Base-by-base conservation (phyloP, 352 stramenopile genomes). In the Phytopythium delawarense region DNA sequence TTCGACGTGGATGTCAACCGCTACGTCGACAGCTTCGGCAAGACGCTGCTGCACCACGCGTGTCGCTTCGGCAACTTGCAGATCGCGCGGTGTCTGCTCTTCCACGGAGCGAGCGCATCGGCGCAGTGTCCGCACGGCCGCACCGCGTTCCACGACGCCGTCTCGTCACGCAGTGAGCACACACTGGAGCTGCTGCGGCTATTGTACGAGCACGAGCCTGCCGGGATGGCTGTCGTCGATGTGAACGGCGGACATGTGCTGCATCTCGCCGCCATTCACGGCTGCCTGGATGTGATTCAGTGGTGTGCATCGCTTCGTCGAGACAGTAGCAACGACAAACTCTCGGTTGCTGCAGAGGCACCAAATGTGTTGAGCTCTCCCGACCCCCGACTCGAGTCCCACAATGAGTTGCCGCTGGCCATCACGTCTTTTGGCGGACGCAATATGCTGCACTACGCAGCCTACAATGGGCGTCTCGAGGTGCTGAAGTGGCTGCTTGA, bases 381-480 rank as follows among this genome's bases (percentile, higher is more conserved):
- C 3, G 37, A 20, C 13, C 40, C 45, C 15, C 30, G 20, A n/a
- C 30, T 34, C 20, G n/a, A 32, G 20, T 13, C 57, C 30, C 61
- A 46, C 28, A 65, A 64, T 42, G 30, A 74, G 12, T 20, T 74
- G 7, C 49, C 65, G 20, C 70, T 90, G 57, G 64, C 67, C 2
- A 76, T 84, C 59, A 79, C 79, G 16, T 87, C 81, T 2, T 83
- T 86, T 25, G 85, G 78, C 28, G 79, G 79, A 23, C 74, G 81
- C 0, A 89, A 80, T 35, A 68, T 85, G 53, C 76, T 91, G 25
- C 81, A 91, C 40, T 91, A 91, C 46, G 81, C 81, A 7, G 73
- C 79, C 7, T 88, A 84, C 69, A 91, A 91, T 28, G 75, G 76
- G 4, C 76, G 67, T 0, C 49, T 87, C 16, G 28, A 65, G 42